Conservation (phyloP, 2,329 filamentous ascomycete genomes). For the Talaromyces islandicus region DNA sequence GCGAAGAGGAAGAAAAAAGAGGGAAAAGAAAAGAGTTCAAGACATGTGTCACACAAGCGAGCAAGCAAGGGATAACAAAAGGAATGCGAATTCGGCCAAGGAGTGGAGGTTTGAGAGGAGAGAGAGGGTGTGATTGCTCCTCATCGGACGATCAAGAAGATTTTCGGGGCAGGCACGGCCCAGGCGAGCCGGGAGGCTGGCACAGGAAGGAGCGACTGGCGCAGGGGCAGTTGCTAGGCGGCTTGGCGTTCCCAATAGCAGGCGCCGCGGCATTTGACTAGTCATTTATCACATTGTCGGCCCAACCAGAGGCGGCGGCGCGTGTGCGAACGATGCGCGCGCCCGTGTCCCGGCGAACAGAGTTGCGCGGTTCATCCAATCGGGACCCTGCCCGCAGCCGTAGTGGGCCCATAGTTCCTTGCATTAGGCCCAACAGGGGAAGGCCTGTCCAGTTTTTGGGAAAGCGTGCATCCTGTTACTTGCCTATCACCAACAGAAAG, state of each 20-base stretch:
- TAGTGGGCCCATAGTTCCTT: constrained; percentile 5
- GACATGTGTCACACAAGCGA: neutral
- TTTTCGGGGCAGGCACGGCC: neutral
- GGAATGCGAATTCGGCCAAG: neutral
- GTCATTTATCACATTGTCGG: neutral
- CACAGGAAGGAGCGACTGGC: neutral
- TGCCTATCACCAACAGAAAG: neutral
- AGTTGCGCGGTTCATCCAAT: constrained; percentile 4
- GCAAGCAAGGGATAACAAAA: neutral
- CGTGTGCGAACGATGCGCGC: neutral
- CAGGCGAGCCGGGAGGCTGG: neutral
- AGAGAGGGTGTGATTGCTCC: neutral
- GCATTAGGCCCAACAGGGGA: constrained; percentile 6
- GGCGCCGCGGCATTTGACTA: neutral
- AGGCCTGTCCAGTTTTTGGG: neutral
- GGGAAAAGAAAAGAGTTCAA: neutral
- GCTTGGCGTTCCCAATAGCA: neutral
- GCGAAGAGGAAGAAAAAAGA: neutral
- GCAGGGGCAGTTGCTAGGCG: neutral
- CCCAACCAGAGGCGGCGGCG: neutral
- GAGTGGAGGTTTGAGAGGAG: neutral
- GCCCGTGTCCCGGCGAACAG: neutral
- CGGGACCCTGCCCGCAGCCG: constrained; percentile 8
- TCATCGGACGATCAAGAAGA: neutral
- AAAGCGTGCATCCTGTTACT: neutral